Evolutionary conservation across 1,284 basidiomycete genomes (phyloP).

Genomic region (Cutaneotrichosporon sp.): DNA sequence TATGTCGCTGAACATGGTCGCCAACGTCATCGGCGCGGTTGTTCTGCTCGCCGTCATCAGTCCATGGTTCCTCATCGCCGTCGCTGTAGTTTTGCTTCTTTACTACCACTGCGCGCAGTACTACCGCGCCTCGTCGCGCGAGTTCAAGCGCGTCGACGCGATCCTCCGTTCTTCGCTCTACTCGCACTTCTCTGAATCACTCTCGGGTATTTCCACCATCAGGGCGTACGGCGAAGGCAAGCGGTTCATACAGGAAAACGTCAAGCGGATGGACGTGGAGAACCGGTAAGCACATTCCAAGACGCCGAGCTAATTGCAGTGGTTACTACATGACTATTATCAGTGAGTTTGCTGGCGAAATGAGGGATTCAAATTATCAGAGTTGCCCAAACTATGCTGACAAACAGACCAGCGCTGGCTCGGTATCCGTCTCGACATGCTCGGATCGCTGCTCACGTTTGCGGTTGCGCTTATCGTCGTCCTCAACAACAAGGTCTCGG

Average conservation of each 20-base stretch:
- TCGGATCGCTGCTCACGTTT: slow-evolving; percentile 75
- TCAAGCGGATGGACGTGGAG: slow-evolving; percentile 76
- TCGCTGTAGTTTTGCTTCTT: slow-evolving; percentile 61
- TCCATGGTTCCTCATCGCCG: slow-evolving; percentile 80
- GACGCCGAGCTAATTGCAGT: neutral
- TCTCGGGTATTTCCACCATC: slow-evolving; percentile 79
- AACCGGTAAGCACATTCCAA: slow-evolving; percentile 59
- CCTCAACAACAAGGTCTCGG: slow-evolving; percentile 68
- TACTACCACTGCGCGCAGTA: slow-evolving; percentile 66
- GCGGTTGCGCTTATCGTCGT: slow-evolving; percentile 76
- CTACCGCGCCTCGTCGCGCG: slow-evolving; percentile 83
- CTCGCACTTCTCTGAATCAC: slow-evolving; percentile 83
- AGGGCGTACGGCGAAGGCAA: slow-evolving; percentile 74
- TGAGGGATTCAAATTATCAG: neutral
- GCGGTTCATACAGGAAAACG: slow-evolving; percentile 72
- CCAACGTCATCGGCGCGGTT: slow-evolving; percentile 56
- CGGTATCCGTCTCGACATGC: slow-evolving; percentile 78
- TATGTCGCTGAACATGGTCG: slow-evolving; percentile 60
- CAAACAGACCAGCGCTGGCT: slow-evolving; percentile 68
- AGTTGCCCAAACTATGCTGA: neutral
- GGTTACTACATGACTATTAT: neutral
- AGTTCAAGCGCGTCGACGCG: slow-evolving; percentile 66
- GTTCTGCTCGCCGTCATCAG: slow-evolving; percentile 73
- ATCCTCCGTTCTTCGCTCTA: slow-evolving; percentile 62
- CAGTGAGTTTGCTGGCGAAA: neutral